Percentiles rank a stretch among this genome's conserved stretches.
Conservation (phyloP, 495 filamentous ascomycete species). For the Penicillium herquei region DNA sequence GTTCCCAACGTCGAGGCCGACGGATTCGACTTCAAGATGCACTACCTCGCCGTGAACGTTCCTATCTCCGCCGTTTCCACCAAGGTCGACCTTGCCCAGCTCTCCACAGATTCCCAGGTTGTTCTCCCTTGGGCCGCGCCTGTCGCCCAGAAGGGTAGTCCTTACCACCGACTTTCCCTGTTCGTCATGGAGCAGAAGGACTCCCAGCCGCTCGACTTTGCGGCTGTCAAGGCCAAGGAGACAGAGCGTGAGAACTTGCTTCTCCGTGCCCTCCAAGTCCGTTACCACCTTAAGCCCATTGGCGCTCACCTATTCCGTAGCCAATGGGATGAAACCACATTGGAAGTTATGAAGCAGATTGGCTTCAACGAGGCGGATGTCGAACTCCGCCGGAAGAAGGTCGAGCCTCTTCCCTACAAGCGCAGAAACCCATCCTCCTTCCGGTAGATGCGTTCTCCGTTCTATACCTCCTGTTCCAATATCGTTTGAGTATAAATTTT, state of each 20-base stretch:
- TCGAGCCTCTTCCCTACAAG: conserved; percentile 57
- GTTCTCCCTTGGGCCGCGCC: conserved; percentile 82
- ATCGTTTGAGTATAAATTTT: conserved; percentile 30
- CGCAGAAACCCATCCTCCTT: conserved; percentile 49
- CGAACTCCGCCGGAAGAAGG: conserved; percentile 75
- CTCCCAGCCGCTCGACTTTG: conserved; percentile 58
- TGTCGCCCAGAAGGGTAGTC: conserved; percentile 81
- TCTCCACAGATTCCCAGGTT: conserved; percentile 57
- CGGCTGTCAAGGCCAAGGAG: conserved; percentile 52
- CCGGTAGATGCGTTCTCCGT: conserved; percentile 27
- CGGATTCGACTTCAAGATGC: conserved; percentile 73
- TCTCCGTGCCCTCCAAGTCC: conserved; percentile 68
- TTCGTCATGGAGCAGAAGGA: conserved; percentile 80
- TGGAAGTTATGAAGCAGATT: conserved; percentile 78
- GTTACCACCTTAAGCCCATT: conserved; percentile 66
- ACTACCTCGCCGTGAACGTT: conserved; percentile 76
- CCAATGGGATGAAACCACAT: conserved; percentile 84
- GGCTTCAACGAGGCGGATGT: conserved; percentile 72
- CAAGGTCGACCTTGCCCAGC: conserved; percentile 49
- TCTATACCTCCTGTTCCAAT: conserved; percentile 21
- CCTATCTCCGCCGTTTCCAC: conserved; percentile 55
- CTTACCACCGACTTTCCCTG: conserved; percentile 83
- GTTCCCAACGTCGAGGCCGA: conserved; percentile 80
- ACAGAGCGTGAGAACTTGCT: conserved; percentile 63
- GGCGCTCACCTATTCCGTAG: conserved; percentile 85